Base-by-base conservation (phyloP, 208 protist species). In the Trypanosoma congolense region DNA sequence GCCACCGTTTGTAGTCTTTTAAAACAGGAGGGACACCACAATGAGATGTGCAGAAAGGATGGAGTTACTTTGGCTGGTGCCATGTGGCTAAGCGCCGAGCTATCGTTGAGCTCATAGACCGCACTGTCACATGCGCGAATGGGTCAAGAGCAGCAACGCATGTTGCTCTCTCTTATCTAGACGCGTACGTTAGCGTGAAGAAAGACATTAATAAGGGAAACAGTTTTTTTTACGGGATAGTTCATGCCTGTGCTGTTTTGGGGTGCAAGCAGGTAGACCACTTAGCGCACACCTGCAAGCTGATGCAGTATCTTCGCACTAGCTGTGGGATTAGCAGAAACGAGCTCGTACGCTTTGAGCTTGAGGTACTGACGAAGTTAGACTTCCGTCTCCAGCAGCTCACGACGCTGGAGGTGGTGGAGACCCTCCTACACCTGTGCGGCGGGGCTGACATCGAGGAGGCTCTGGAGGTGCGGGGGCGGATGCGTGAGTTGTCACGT, bases 91-190 rank as follows among this genome's bases (percentile, higher is more conserved):
- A 56, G 45, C 80, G 84, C 18, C 50, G 44, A 14, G 58, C 75
- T 36, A 76, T 89, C 29, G 70, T 92, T 33, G 79, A 89, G 61
- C 86, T 75, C 12, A 70, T 92, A 9, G 80, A 92, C 50, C 73
- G 78, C 26, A 80, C 89, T 25, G 61, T 92, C 31, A 67, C 67
- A 33, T 87, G 80, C 60, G 68, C 70, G 24, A 62, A 65, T 22
- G 73, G 75, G 42, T 78, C 66, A 43, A 75, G 84, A 6, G 64
- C 64, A 22, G 84, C 84, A 31, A 80, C 77, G 30, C 85, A 84
- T 70, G 66, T 65, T n/a, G 68, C 80, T 9, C 73, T 79, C 25
- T 62, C 70, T 3, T 86, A 73, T 46, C 68, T 92, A 36, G 84
- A 92, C 41, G 65, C 62, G 16, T 92, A 88, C 58, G 64, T 92